These are phyloP conservation scores for Cyberlindnera euphorbiiphila DNA, from an alignment of 805 yeast species.

Conservation along the genomic window DNA sequence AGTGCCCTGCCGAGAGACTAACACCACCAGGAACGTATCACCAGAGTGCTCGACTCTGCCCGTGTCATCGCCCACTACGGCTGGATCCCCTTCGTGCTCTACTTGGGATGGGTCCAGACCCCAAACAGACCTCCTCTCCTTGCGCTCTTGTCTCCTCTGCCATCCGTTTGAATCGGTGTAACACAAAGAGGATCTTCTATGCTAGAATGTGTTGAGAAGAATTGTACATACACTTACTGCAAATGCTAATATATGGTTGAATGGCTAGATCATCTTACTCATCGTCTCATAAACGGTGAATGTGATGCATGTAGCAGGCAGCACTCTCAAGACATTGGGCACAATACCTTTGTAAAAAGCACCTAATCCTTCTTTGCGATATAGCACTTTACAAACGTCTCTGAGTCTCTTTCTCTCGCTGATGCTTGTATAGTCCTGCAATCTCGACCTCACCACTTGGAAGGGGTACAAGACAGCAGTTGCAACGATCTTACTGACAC, in stretches of 20 bases:
- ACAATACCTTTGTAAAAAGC: constrained; percentile 84
- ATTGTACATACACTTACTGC: too few relatives aligned
- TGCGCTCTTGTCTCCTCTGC: constrained; percentile 72
- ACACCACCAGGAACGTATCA: constrained; percentile 70
- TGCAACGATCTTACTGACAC: constrained; percentile 63
- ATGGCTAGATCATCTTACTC: constrained; percentile 22
- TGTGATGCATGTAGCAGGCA: constrained; percentile 92
- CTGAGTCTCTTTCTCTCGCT: constrained; percentile 26
- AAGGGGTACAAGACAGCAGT: constrained; percentile 74
- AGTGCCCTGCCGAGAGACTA: too few relatives aligned
- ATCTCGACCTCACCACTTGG: constrained; percentile 73
- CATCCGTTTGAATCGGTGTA: constrained; percentile 49
- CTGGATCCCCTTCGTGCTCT: constrained; percentile 92
- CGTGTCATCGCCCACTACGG: constrained; percentile 92
- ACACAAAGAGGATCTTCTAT: background rate
- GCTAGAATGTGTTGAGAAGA: too few relatives aligned
- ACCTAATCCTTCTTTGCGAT: constrained; percentile 46
- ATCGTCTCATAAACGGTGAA: constrained; percentile 77
- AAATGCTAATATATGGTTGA: too few relatives aligned
- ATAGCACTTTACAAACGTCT: constrained; percentile 37
- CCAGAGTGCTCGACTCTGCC: constrained; percentile 75
- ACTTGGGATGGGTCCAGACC: constrained; percentile 82
- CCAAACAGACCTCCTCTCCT: constrained; percentile 81
- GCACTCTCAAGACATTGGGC: constrained; percentile 74
- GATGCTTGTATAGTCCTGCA: constrained; percentile 50